Percentiles rank a stretch among this genome's conserved stretches.
phyloP scores from a whole-genome alignment of 805 yeast species.

The Lipomyces oligophaga region DNA sequence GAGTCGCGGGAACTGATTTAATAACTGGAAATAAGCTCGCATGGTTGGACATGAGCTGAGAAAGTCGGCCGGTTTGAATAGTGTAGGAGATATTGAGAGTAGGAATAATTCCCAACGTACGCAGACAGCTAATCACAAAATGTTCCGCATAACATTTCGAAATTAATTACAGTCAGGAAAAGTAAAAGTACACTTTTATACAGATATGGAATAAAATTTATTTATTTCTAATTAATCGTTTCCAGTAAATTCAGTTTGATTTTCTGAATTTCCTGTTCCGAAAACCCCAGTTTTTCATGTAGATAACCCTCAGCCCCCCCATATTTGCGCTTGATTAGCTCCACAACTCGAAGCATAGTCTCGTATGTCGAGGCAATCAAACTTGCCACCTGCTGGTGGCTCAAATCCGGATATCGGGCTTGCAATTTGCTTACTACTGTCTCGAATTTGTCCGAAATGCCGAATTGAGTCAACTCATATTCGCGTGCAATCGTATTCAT shows the following conservation, averaged over 20 bases:
- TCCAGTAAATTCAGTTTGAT: constrained; percentile 1
- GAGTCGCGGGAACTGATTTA: too few relatives aligned
- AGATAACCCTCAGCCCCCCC: constrained; percentile 28
- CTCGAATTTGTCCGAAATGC: constrained; percentile 39
- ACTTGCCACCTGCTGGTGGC: background rate
- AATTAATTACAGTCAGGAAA: too few relatives aligned
- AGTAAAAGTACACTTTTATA: too few relatives aligned
- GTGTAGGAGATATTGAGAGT: too few relatives aligned
- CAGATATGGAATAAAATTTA: too few relatives aligned
- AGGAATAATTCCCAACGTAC: too few relatives aligned
- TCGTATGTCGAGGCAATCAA: constrained; percentile 5
- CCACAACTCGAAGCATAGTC: constrained; percentile 8
- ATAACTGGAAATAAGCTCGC: too few relatives aligned
- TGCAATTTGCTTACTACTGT: background rate
- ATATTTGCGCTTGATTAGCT: constrained; percentile 26
- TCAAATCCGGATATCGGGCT: background rate
- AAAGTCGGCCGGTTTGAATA: too few relatives aligned
- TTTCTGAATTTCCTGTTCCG: constrained; percentile 4
- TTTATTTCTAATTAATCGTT: too few relatives aligned
- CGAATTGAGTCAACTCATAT: constrained; percentile 69
- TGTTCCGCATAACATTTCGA: too few relatives aligned
- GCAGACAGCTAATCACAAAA: too few relatives aligned
- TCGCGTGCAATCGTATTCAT: constrained; percentile 63
- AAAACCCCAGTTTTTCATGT: constrained; percentile 1
- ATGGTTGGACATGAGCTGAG: too few relatives aligned